These are phyloP conservation scores for Galeopsis tetrahit DNA, from an alignment of 257 asterid species.

Conservation along the genomic window DNA sequence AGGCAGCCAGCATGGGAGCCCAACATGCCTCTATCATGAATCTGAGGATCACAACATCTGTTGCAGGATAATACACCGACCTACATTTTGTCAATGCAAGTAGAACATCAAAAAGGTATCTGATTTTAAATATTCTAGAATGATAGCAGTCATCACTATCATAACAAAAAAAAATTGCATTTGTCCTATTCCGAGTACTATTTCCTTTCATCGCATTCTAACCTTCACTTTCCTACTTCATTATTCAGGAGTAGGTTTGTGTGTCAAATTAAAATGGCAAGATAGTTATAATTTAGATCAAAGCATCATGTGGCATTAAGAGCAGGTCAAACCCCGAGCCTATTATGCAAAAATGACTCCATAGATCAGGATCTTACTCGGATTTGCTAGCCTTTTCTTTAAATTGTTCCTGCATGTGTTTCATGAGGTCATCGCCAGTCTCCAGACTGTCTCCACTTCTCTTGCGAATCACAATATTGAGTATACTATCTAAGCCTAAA, in stretches of 20 bases:
- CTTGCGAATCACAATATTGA: constrained; percentile 85
- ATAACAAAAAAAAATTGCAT: constrained; percentile 1
- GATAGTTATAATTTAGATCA: constrained; percentile 11
- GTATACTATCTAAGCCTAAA: constrained; percentile 82
- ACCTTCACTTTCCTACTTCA: constrained; percentile 23
- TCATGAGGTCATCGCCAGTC: constrained; percentile 87
- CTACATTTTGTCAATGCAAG: constrained; percentile 55
- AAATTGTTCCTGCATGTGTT: constrained; percentile 98
- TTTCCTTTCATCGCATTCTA: constrained; percentile 28
- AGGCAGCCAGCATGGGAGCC: constrained; percentile 99
- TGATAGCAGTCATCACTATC: constrained; percentile 26
- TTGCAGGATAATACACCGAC: constrained; percentile 97
- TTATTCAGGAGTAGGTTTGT: constrained; percentile 22
- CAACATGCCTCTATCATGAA: constrained; percentile 99
- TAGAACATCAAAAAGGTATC: constrained; percentile 37
- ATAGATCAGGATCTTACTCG: constrained; percentile 66
- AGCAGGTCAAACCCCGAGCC: constrained; percentile 26
- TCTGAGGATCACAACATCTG: constrained; percentile 90
- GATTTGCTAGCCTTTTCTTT: constrained; percentile 99
- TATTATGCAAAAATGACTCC: constrained; percentile 16
- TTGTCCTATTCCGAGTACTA: constrained; percentile 9
- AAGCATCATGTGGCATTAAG: constrained; percentile 22
- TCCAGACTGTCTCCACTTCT: constrained; percentile 86
- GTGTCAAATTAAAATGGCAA: constrained; percentile 19
- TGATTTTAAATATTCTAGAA: constrained; percentile 7